These are phyloP conservation scores for Naganishia vishniacii DNA, from an alignment of 768 basidiomycete genomes.

Conservation along the genomic window DNA sequence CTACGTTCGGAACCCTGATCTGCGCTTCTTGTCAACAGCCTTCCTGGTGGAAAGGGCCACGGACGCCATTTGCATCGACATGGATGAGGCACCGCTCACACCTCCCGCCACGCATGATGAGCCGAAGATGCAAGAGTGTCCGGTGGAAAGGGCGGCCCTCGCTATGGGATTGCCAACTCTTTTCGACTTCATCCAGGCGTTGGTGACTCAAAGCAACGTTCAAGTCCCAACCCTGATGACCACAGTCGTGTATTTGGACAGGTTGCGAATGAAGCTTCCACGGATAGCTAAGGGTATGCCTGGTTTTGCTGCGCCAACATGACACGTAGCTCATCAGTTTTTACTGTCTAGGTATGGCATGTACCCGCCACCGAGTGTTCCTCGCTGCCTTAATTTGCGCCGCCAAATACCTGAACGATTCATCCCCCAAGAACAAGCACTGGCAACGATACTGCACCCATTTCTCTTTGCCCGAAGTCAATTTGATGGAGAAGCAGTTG, in stretches of 20 bases:
- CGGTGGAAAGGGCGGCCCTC: conserved; percentile 21
- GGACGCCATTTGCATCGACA: conserved; percentile 24
- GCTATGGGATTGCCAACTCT: conserved; percentile 57
- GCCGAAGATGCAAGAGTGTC: conserved; percentile 6
- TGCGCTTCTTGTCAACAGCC: not conserved
- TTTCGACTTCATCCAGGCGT: conserved; percentile 73
- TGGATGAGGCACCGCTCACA: conserved; percentile 6
- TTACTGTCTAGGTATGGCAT: conserved; percentile 41
- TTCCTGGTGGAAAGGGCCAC: conserved; percentile 24
- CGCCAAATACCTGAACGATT: conserved; percentile 85
- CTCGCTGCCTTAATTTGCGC: conserved; percentile 82
- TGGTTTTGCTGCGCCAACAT: conserved; percentile 21
- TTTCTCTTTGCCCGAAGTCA: conserved; percentile 61
- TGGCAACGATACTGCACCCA: conserved; percentile 73
- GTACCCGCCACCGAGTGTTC: conserved; percentile 79
- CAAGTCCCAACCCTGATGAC: conserved; percentile 84
- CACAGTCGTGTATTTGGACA: conserved; percentile 84
- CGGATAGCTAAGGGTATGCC: conserved; percentile 73
- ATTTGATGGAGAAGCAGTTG: conserved; percentile 95
- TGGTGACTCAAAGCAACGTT: conserved; percentile 76
- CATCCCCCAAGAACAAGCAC: conserved; percentile 81
- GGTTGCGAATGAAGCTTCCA: conserved; percentile 73
- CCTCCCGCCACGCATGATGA: conserved; percentile 19
- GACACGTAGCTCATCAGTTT: not conserved
- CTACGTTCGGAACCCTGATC: no score